Percentiles rank a stretch among this genome's conserved stretches.
These are phyloP conservation scores for Metarhizium anisopliae DNA, from an alignment of 2,329 filamentous ascomycete genomes.

Conservation along the genomic window DNA sequence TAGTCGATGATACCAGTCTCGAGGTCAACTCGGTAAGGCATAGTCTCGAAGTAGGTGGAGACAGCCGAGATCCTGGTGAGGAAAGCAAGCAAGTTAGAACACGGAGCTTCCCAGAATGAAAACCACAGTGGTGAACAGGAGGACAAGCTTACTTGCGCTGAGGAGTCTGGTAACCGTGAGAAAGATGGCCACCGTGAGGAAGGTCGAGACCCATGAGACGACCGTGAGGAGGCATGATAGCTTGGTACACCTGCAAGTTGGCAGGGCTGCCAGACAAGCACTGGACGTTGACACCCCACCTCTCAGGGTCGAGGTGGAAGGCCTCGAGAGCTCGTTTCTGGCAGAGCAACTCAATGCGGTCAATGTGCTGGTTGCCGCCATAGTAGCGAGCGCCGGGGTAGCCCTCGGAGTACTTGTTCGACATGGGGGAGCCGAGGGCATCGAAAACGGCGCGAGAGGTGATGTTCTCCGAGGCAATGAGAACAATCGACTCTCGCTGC, in stretches of 20 bases:
- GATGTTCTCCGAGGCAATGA: constrained; percentile 99
- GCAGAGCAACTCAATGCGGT: constrained; percentile 90
- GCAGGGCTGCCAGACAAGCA: constrained; percentile 86
- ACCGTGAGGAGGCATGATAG: constrained; percentile 90
- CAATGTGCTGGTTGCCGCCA: constrained; percentile 97
- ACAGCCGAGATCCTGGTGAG: constrained; percentile 76
- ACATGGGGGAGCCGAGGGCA: constrained; percentile 88
- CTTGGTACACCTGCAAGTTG: constrained; percentile 97
- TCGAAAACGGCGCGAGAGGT: constrained; percentile 97
- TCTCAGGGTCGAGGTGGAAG: constrained; percentile 75
- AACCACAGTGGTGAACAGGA: not conserved
- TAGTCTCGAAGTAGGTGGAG: constrained; percentile 98
- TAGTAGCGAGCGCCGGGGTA: constrained; percentile 98
- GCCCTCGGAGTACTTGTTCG: constrained; percentile 99
- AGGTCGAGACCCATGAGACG: constrained; percentile 95
- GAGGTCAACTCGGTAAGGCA: constrained; percentile 87
- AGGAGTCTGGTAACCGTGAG: constrained; percentile 95
- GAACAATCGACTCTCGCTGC: constrained; percentile 95
- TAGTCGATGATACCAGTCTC: constrained; percentile 97
- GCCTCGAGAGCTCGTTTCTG: constrained; percentile 87
- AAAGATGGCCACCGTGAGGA: constrained; percentile 88
- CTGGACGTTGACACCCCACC: constrained; percentile 99
- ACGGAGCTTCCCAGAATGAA: not conserved
- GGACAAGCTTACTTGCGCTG: constrained; percentile 63
- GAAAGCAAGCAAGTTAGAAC: not conserved